phyloP scores from a whole-genome alignment of 140 eudicot genomes.

The Senecio squalidus region DNA sequence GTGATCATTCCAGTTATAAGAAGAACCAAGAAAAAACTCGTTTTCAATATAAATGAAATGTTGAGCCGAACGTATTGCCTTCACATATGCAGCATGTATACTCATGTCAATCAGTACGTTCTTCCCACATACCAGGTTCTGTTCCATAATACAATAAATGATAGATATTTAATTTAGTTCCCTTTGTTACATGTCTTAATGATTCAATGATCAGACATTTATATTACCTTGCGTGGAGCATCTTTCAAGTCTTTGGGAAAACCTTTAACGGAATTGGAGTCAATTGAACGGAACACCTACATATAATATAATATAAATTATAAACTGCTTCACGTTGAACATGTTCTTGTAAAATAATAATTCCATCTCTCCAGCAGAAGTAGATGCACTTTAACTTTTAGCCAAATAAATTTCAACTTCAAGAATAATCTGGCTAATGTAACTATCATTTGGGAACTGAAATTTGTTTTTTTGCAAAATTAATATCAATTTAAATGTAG shows the following conservation, averaged over 20 bases:
- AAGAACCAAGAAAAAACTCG: constrained; percentile 50
- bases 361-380: not conserved
- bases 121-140: constrained; percentile 51
- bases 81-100: constrained; percentile 50
- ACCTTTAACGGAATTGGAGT: constrained; percentile 75
- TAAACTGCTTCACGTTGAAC: not conserved
- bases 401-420: not conserved
- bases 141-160: constrained; percentile 28
- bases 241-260: constrained; percentile 70
- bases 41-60: constrained; percentile 47
- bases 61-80: constrained; percentile 47
- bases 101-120: constrained; percentile 48
- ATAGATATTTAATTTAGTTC: too few species aligned
- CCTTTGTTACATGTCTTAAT: too few species aligned
- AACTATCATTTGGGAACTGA: not conserved
- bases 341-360: not conserved
- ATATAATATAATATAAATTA: not conserved
- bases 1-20: constrained; percentile 44
- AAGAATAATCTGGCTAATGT: not conserved
- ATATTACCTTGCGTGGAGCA: constrained; percentile 57
- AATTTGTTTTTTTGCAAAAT: not conserved
- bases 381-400: not conserved
- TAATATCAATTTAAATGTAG: not conserved
- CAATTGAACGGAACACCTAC: constrained; percentile 70
- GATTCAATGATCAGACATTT: too few species aligned